Base-by-base conservation (phyloP, 2,329 filamentous ascomycete genomes). In the Aspergillus sp. region DNA sequence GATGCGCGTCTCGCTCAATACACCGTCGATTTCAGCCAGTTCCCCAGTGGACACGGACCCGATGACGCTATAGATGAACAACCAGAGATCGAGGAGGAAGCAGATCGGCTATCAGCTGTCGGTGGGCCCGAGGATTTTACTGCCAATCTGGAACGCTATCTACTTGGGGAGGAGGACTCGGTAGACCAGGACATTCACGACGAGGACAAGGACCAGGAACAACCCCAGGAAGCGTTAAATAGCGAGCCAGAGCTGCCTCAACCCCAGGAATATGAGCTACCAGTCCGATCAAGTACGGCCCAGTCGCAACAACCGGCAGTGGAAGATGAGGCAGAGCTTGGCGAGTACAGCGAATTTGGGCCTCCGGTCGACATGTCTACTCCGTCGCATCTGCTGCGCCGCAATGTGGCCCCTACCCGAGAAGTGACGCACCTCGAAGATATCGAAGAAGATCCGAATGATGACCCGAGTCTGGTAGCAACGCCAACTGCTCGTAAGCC, bases 281-380 rank as follows among this genome's bases (percentile, higher is more conserved):
- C 24, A 37, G 60, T 59, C 33, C 59, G 60, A 31, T 64, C 64
- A 45, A 55, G 66, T 4, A 60, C 56, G 9, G 64, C 66, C 9
- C 61, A 61, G 19, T 59, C 66, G 23, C 65, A 64, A 35, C 70
- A 71, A 49, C 60, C 68, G 4, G 64, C 55, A 4, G 66, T 69
- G 5, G 70, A 72, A 39, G 68, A 73, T 39, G 68, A 72, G 45
- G 64, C 61, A 2, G 70, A 71, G 6, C 63, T 73, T 6, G 70
- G 65, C 9, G 75, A 76, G 48, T 71, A 75, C 52, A 77, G 74
- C 46, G 75, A 77, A 64, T 75, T 77, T 43, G 75, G 72, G 2
- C 74, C 75, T 9, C 75, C 75, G 3, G 65, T 76, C 9, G 75
- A 77, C 54, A 77, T 77, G 71, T 78, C 75, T 2, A 78, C 75